Evolutionary conservation across 2,329 filamentous ascomycete species (phyloP).

Genomic region (Calonectria ilicicola): DNA sequence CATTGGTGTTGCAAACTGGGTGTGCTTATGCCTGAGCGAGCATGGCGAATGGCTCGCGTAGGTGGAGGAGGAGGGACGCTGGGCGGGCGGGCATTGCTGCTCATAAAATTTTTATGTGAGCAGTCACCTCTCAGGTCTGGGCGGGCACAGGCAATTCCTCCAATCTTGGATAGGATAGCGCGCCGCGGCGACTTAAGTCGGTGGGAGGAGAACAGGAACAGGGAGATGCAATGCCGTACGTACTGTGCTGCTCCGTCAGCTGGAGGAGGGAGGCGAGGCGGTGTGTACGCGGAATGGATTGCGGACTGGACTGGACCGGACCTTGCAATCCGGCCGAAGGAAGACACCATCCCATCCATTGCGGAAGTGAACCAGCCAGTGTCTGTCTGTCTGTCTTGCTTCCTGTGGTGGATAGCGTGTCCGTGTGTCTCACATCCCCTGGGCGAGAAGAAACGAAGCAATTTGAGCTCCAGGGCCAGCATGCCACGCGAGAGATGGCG

Average conservation of each 20-base stretch:
- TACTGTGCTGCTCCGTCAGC: no score
- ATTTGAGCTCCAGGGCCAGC: neutral
- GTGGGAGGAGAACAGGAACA: no score
- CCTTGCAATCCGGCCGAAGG: no score
- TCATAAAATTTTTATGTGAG: conserved; percentile 9
- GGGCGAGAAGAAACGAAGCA: neutral
- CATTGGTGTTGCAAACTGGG: neutral
- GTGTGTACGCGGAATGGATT: neutral
- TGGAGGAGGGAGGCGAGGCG: no score
- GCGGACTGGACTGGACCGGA: neutral
- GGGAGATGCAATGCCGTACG: no score
- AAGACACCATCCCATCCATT: no score
- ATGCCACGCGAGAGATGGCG: neutral
- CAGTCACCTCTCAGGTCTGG: neutral
- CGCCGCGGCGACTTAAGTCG: no score
- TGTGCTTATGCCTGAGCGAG: neutral
- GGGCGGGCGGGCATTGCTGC: neutral
- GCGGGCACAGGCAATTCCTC: neutral
- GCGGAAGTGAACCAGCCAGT: no score
- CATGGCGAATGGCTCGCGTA: neutral
- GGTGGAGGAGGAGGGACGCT: neutral
- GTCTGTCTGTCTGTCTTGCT: neutral
- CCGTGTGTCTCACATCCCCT: conserved; percentile 4
- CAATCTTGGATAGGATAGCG: neutral
- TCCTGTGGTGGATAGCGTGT: neutral